Base-by-base conservation (phyloP, 75 land plant species). In the Chamaecyparis obtusa region DNA sequence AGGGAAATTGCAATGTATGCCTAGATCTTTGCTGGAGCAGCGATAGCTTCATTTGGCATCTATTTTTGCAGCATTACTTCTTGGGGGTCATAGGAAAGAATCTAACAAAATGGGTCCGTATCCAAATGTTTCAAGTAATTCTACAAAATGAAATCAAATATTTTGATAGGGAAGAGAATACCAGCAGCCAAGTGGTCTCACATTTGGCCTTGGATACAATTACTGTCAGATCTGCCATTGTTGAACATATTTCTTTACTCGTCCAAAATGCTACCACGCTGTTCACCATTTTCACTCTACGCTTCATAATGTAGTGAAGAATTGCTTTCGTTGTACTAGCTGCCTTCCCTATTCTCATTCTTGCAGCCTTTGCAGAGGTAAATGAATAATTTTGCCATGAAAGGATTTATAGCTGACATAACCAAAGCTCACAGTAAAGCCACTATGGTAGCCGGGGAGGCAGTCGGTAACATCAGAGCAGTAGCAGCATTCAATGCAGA, bases 121-220 rank as follows among this genome's bases (percentile, higher is more conserved):
- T 85, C 64, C 85, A 84, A 87, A 90, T 88, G 90, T 88, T 90
- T 84, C 48, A 71, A 84, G 67, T 88, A 67, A 88, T 90, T 44
- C 83, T 88, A 41, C 75, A 80, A 32, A 76, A 85, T 64, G 91
- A 90, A 83, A 84, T 90, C 43, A 87, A 90, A 32, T n/a, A 90
- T 90, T 90, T 88, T 75, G 91, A 90, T 46, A 90, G n/a, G n/a
- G n/a, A n/a, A 46, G 91, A 90, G 85, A 90, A 88, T 67, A 86
- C 55, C 84, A 88, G 88, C 56, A 88, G 83, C 36, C 75, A 85
- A 87, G 44, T 90, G 67, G 89, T 85, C 33, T 81, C 91, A n/a
- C n/a, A n/a, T n/a, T n/a, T n/a, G n/a, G n/a, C n/a, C n/a, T n/a
- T n/a, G n/a, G n/a, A n/a, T n/a, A n/a, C n/a, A n/a, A n/a, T n/a